These are phyloP conservation scores for Talaromyces verruculosus DNA, from an alignment of 2,329 filamentous ascomycete species.

Conservation along the genomic window DNA sequence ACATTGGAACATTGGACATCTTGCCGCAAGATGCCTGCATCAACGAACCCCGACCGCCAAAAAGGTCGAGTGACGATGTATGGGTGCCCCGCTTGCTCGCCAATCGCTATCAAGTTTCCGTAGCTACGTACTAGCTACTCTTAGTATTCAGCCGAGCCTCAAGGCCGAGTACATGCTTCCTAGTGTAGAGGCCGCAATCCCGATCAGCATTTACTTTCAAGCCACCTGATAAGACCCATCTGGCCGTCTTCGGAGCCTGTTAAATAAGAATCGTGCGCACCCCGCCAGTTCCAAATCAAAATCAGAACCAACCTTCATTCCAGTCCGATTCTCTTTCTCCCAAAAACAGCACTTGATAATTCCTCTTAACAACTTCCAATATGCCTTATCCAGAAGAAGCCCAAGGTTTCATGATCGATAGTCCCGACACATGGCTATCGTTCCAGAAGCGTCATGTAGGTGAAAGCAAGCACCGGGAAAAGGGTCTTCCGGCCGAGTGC, in stretches of 20 bases:
- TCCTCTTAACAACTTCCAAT: constrained; percentile 14
- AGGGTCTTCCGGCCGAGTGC: background rate
- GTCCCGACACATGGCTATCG: constrained; percentile 64
- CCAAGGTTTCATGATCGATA: constrained; percentile 54
- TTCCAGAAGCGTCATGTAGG: constrained; percentile 59
- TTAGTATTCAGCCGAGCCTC: background rate
- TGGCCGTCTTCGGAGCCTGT: background rate
- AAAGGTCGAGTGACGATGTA: background rate
- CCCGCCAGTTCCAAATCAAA: background rate
- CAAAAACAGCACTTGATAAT: background rate
- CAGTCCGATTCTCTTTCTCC: no score
- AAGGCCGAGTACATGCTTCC: background rate
- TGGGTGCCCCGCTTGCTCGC: constrained; percentile 7
- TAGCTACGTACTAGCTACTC: background rate
- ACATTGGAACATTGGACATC: background rate
- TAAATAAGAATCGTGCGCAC: constrained; percentile 1
- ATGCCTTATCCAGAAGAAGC: constrained; percentile 50
- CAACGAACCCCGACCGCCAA: background rate
- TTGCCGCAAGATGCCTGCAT: background rate
- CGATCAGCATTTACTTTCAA: background rate
- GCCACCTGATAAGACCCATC: constrained; percentile 1
- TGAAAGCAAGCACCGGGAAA: constrained; percentile 4
- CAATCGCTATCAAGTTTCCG: background rate
- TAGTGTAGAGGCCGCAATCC: background rate
- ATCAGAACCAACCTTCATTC: background rate